Evolutionary conservation across 2,329 filamentous ascomycete genomes (phyloP), one percentile per base, ranked within the genome.

Genomic region (Harringtonia aguacate): DNA sequence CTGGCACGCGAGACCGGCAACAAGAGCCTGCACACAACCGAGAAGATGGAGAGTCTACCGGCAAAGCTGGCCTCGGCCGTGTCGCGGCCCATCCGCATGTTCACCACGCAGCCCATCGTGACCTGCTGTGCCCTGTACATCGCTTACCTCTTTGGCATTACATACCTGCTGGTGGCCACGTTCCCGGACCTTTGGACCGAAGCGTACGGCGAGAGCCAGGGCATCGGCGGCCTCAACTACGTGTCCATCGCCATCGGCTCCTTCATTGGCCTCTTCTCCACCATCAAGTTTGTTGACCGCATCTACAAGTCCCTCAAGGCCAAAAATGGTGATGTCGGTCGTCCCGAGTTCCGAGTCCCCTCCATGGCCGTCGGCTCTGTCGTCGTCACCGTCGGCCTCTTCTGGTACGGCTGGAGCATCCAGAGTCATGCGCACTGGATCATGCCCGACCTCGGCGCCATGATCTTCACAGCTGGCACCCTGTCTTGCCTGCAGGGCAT

Each of bases 101-200:
- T 39, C 17, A 9, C 24, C 2, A 39, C 37, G 27, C 24, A 39
- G 37, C 37, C 37, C 15, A 39, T 39, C 13, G 37, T 39, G 15
- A 14, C 27, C 9, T 39, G 37, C 24, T 8, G 18, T 4, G 24
- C 37, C 27, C 3, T 39, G 9, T 39, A 39, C 37, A 39, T 39
- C 24, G 37, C 24, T 27, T 39, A 39, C 27, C 37, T 39, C 24
- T 39, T 39, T 39, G 37, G 37, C 37, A 39, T 39, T 27, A 39
- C 37, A 10, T 39, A 39, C 27, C 18, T 39, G 37, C 15, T 39
- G 3, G 37, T 39, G n/a, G 37, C 37, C 37, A 30, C 27, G n/a
- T 39, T 39, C 13, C 37, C 37, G 15, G 24, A 18, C n/a, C 24
- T 39, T 17, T 39, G 37, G 37, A 39, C 37, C 17, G 27, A 17